phyloP scores from a whole-genome alignment of 148 eudicot species.

The Pharnaceum exiguum region DNA sequence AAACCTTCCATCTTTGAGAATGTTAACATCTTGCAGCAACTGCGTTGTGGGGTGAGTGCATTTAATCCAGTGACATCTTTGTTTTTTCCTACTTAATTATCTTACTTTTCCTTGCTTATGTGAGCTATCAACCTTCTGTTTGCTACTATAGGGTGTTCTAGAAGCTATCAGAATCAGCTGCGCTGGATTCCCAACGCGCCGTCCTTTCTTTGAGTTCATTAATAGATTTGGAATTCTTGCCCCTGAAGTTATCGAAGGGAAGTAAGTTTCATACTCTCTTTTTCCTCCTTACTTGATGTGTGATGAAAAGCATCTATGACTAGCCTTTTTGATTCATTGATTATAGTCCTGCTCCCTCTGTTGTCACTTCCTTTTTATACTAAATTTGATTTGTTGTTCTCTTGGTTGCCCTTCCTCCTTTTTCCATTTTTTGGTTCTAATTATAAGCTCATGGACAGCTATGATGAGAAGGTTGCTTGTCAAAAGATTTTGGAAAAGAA shows the following conservation, averaged over 20 bases:
- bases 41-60: slow-evolving; percentile 97
- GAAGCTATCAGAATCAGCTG: slow-evolving; percentile 99
- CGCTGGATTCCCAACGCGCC: slow-evolving; percentile 99
- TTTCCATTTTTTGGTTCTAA: slow-evolving; percentile 3
- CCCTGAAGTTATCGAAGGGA: slow-evolving; percentile 60
- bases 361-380: not conserved
- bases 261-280: slow-evolving; percentile 37
- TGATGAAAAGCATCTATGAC: not conserved
- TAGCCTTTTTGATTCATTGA: not conserved
- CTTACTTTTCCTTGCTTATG: not conserved
- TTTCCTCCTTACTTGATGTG: slow-evolving; percentile 11
- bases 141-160: slow-evolving; percentile 71
- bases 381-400: not conserved
- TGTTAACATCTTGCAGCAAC: slow-evolving; percentile 81
- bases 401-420: not conserved
- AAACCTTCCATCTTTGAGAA: slow-evolving; percentile 92
- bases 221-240: slow-evolving; percentile 97
- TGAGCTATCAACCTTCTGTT: slow-evolving; percentile 5
- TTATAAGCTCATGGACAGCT: slow-evolving; percentile 38
- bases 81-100: not conserved
- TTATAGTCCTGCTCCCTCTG: not conserved
- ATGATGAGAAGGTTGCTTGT: slow-evolving; percentile 79
- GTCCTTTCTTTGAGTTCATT: slow-evolving; percentile 89
- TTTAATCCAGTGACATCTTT: slow-evolving; percentile 5
- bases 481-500: slow-evolving; percentile 76